Conservation (phyloP, 352 stramenopile species). For the Poterioochromonas sp. region DNA sequence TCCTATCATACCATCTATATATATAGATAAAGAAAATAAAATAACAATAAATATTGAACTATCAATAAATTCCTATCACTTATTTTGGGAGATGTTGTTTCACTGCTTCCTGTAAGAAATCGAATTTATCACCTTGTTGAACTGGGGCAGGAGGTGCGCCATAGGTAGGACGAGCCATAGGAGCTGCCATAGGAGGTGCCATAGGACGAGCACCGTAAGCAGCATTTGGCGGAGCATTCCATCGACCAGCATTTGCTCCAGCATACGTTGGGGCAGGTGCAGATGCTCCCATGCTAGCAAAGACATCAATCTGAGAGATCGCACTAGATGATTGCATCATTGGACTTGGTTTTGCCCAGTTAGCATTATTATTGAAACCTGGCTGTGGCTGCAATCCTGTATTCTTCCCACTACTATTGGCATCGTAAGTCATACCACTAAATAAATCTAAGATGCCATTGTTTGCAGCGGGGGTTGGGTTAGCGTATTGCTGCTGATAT, state of each 20-base stretch:
- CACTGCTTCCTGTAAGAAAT: constrained; percentile 24
- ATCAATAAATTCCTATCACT: not conserved
- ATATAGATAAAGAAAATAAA: not conserved
- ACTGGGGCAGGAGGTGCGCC: not conserved
- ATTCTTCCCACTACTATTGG: not conserved
- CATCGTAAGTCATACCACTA: not conserved
- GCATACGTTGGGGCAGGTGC: not conserved
- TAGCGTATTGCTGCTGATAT: not conserved
- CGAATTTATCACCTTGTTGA: not conserved
- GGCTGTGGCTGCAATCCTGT: not conserved
- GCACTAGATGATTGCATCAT: not conserved
- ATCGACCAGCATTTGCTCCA: not conserved
- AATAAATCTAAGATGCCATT: no score
- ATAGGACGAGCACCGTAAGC: not conserved
- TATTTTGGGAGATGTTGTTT: not conserved
- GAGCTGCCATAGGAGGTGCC: not conserved
- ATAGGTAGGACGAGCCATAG: not conserved
- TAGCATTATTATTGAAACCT: not conserved
- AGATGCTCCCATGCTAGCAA: not conserved
- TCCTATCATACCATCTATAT: not conserved
- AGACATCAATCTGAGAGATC: not conserved
- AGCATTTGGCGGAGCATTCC: not conserved
- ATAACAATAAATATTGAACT: not conserved
- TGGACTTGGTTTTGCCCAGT: not conserved
- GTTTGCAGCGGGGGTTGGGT: no score